Evolutionary conservation across 2,329 filamentous ascomycete genomes (phyloP).

Genomic region (Aspergillus caelatus): DNA sequence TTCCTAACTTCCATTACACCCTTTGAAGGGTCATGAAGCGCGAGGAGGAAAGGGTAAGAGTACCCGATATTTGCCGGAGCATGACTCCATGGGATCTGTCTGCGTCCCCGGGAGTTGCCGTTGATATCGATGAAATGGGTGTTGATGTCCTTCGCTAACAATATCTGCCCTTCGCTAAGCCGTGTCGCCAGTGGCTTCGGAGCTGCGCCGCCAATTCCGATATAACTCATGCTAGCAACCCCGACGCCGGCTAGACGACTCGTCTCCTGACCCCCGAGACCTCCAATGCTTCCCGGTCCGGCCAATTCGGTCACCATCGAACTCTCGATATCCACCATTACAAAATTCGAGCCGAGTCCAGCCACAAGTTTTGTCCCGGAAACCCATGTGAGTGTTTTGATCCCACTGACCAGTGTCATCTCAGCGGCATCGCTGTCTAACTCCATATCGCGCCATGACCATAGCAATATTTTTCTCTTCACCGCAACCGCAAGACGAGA

Average conservation of each 20-base stretch:
- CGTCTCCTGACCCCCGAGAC: conserved; percentile 64
- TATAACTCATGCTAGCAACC: conserved; percentile 90
- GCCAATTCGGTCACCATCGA: conserved; percentile 75
- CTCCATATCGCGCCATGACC: conserved; percentile 97
- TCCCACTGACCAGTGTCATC: conserved; percentile 76
- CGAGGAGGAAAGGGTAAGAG: conserved; percentile 93
- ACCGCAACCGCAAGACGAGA: conserved; percentile 89
- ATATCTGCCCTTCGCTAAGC: conserved; percentile 77
- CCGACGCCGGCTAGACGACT: conserved; percentile 81
- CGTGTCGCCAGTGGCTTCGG: conserved; percentile 86
- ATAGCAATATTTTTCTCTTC: conserved; percentile 84
- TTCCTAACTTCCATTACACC: conserved; percentile 89
- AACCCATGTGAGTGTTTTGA: conserved; percentile 90
- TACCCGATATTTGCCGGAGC: conserved; percentile 92
- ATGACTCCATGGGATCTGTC: conserved; percentile 87
- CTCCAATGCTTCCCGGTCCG: conserved; percentile 72
- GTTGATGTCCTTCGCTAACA: conserved; percentile 97
- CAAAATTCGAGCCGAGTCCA: conserved; percentile 88
- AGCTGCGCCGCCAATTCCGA: conserved; percentile 89
- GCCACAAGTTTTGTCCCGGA: conserved; percentile 83
- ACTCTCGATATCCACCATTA: conserved; percentile 81
- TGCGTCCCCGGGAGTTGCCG: conserved; percentile 78
- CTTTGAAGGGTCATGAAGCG: conserved; percentile 79
- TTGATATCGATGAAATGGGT: conserved; percentile 86
- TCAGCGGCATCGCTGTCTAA: conserved; percentile 72